Evolutionary conservation across 78 protist species (phyloP).

Genomic region (Chrysochromulina parva): DNA sequence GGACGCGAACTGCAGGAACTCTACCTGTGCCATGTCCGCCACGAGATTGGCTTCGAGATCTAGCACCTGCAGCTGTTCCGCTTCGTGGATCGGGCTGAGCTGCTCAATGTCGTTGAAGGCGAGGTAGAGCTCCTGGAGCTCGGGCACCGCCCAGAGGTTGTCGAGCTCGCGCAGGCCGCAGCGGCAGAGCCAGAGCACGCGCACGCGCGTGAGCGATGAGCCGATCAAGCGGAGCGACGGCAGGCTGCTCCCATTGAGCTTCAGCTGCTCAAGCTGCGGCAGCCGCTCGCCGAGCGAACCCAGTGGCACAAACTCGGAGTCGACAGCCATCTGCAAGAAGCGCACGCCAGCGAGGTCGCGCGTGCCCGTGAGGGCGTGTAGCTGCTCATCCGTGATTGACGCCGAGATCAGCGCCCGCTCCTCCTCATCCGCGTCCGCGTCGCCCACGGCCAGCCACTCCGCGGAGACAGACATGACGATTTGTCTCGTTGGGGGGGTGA

Average conservation of each 20-base stretch:
- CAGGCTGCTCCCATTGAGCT: not conserved
- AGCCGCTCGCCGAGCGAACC: not conserved
- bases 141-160: not conserved
- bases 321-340: no score
- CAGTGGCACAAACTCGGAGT: no score
- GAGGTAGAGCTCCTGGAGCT: not conserved
- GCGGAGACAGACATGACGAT: no score
- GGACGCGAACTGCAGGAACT: not conserved
- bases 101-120: not conserved
- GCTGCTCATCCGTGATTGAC: no score
- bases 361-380: no score
- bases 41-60: conserved; percentile 7
- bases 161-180: not conserved
- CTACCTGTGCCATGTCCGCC: not conserved
- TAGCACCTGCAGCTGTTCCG: not conserved
- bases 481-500: no score
- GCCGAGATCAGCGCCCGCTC: no score
- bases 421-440: no score
- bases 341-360: no score
- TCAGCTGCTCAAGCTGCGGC: not conserved
- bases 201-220: not conserved
- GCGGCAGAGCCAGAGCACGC: not conserved
- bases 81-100: not conserved
- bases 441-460: no score
- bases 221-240: not conserved